These are phyloP conservation scores for Aspergillus sp. DNA, from an alignment of 2,329 filamentous ascomycete species.

Conservation along the genomic window DNA sequence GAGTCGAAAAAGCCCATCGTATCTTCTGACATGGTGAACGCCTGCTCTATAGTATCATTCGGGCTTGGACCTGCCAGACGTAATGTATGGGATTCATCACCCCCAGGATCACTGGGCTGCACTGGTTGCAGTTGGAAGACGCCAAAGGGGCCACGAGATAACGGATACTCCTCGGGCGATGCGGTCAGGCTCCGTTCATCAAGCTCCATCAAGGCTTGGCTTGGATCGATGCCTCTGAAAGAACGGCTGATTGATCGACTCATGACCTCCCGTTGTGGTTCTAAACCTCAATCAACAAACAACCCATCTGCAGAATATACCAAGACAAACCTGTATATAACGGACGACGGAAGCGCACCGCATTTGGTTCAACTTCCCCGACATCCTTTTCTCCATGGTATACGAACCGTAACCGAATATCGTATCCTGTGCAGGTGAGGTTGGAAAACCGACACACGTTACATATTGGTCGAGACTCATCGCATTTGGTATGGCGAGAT, in stretches of 20 bases:
- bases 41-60: background rate
- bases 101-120: no score
- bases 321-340: constrained; percentile 42
- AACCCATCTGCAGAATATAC: constrained; percentile 5
- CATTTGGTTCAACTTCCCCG: constrained; percentile 19
- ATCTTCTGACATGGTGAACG: background rate
- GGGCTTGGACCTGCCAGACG: background rate
- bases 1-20: background rate
- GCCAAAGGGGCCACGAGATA: background rate
- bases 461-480: constrained; percentile 44
- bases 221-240: background rate
- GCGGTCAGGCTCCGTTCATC: background rate
- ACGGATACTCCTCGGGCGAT: background rate
- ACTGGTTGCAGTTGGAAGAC: background rate
- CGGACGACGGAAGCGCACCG: constrained; percentile 40
- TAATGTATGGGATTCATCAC: background rate
- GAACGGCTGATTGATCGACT: background rate
- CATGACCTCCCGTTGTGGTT: constrained; percentile 16
- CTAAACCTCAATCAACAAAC: background rate
- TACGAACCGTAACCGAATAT: constrained; percentile 37
- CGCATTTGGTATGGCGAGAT: constrained; percentile 46
- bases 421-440: constrained; percentile 42
- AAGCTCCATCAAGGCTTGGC: background rate
- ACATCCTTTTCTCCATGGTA: background rate
- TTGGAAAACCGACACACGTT: constrained; percentile 36